phyloP scores from a whole-genome alignment of 2,329 filamentous ascomycete genomes.

The Epichloe gansuensis region DNA sequence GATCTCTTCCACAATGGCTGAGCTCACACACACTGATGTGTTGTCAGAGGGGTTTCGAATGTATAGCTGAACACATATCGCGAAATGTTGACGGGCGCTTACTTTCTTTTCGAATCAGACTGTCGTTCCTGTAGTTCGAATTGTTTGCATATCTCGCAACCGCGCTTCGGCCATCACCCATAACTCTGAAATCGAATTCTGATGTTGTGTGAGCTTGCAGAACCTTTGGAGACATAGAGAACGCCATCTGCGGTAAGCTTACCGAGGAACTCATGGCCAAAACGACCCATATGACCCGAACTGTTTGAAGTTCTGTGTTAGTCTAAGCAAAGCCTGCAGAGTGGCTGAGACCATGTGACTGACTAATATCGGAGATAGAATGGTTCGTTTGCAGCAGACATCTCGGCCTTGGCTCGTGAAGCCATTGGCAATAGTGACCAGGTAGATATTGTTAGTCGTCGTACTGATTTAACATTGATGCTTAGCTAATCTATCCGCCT shows the following conservation, averaged over 20 bases:
- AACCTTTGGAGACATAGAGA: not conserved
- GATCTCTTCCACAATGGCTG: slow-evolving; percentile 81
- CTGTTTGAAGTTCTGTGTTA: slow-evolving; percentile 32
- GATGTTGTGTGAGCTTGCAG: not conserved
- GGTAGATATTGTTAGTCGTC: not conserved
- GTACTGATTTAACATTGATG: not conserved
- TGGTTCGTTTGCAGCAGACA: slow-evolving; percentile 60
- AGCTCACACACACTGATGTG: slow-evolving; percentile 80
- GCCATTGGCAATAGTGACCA: not conserved
- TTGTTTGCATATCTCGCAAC: slow-evolving; percentile 97
- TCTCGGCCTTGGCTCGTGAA: slow-evolving; percentile 18
- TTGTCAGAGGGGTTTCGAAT: not conserved
- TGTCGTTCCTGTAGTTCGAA: slow-evolving; percentile 98
- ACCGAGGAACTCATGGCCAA: slow-evolving; percentile 98
- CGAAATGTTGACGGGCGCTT: slow-evolving; percentile 25
- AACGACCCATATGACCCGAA: slow-evolving; percentile 92
- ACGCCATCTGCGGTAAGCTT: slow-evolving; percentile 1
- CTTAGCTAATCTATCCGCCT: not conserved
- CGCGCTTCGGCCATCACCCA: slow-evolving; percentile 86
- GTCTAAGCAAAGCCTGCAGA: not conserved
- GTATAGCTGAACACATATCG: not conserved
- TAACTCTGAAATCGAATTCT: slow-evolving; percentile 95
- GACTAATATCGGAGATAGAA: slow-evolving; percentile 99
- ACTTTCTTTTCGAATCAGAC: slow-evolving; percentile 99
- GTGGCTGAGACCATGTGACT: slow-evolving; percentile 21